Evolutionary conservation across 2,329 filamentous ascomycete species (phyloP).

Genomic region (Pleomassaria siparia): DNA sequence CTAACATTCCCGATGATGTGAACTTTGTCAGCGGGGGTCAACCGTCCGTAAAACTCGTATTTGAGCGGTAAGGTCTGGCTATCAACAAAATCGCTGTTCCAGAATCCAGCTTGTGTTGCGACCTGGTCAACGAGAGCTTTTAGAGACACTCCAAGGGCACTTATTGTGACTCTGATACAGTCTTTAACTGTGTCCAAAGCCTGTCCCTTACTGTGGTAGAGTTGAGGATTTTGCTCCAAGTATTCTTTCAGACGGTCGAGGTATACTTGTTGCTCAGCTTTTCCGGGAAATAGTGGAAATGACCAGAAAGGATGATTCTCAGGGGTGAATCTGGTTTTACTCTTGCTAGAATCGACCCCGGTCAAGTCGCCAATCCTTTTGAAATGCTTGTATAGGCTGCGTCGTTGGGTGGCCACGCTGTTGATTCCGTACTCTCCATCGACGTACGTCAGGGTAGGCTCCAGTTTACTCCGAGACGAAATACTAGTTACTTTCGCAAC

Average conservation of each 20-base stretch:
- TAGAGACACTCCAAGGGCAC: slow-evolving; percentile 18
- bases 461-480: not conserved
- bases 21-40: slow-evolving; percentile 16
- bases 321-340: not conserved
- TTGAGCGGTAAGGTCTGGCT: slow-evolving; percentile 8
- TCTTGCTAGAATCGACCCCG: too few species aligned
- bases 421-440: slow-evolving; percentile 25
- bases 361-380: too few species aligned
- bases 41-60: slow-evolving; percentile 24
- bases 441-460: slow-evolving; percentile 28
- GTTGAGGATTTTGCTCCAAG: slow-evolving; percentile 11
- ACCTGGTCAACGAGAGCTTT: slow-evolving; percentile 4
- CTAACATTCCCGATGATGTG: slow-evolving; percentile 19
- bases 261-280: slow-evolving; percentile 20
- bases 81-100: too few species aligned
- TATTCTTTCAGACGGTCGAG: slow-evolving; percentile 16
- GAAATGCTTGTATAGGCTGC: too few species aligned
- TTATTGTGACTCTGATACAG: slow-evolving; percentile 11
- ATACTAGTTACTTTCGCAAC: slow-evolving; percentile 45
- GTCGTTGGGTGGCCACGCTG: slow-evolving; percentile 8
- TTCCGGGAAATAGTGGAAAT: slow-evolving; percentile 22
- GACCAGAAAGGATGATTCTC: slow-evolving; percentile 11
- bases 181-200: slow-evolving; percentile 8
- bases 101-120: not conserved
- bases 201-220: not conserved